phyloP scores from a whole-genome alignment of 164 flowering plant genomes.

The Liquidambar formosana region DNA sequence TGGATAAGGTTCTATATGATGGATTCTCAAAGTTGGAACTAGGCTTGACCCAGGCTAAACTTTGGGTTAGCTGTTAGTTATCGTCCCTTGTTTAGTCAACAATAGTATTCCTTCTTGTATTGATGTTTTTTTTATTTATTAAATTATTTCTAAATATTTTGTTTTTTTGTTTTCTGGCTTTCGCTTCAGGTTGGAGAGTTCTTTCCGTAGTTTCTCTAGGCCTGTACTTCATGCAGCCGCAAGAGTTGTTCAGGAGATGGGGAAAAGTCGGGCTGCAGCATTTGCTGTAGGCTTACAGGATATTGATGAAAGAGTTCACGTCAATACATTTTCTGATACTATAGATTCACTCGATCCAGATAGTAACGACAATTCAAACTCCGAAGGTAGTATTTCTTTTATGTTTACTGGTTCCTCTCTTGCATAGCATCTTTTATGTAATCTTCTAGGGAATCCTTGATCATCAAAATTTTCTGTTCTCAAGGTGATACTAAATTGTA shows the following conservation, averaged over 20 bases:
- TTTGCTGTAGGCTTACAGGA: constrained; percentile 87
- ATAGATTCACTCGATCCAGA: constrained; percentile 61
- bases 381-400: constrained; percentile 61
- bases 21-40: not conserved
- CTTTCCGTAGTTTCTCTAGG: constrained; percentile 97
- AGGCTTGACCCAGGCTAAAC: not conserved
- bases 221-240: constrained; percentile 99
- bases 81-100: not conserved
- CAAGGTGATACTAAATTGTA: not conserved
- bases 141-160: too few species aligned
- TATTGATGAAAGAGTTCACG: constrained; percentile 82
- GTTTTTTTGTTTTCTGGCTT: not conserved
- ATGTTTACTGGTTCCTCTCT: not conserved
- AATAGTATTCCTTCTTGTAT: not conserved
- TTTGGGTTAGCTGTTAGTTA: not conserved
- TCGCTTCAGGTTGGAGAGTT: constrained; percentile 79
- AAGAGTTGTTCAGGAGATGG: constrained; percentile 99
- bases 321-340: constrained; percentile 59
- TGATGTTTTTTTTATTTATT: not conserved
- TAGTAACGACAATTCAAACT: constrained; percentile 52
- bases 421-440: not conserved
- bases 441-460: not conserved
- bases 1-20: too few species aligned
- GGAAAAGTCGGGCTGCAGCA: constrained; percentile 98
- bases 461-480: not conserved